Conservation (phyloP, 2,329 filamentous ascomycete species). For the Colletotrichum nymphaeae region DNA sequence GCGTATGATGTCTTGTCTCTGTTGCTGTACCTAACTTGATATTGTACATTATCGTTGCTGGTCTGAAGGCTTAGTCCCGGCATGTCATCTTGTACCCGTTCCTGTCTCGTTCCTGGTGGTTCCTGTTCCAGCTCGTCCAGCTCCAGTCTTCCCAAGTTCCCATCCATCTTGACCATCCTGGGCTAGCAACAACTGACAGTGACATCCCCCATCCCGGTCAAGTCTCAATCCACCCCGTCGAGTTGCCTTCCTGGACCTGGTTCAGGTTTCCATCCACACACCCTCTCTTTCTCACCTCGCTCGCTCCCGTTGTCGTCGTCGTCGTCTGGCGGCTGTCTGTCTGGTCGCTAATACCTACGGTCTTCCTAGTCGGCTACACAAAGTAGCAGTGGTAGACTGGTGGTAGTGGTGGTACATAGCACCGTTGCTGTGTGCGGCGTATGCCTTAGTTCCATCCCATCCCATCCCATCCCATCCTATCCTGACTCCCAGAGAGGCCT, state of each 20-base stretch:
- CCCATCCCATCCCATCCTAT: neutral
- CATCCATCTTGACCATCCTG: conserved; percentile 4
- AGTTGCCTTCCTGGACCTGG: conserved; percentile 34
- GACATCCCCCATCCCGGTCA: conserved; percentile 32
- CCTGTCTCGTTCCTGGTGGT: neutral
- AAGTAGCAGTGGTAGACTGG: neutral
- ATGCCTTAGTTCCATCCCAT: neutral
- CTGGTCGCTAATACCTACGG: neutral
- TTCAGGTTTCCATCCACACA: conserved; percentile 28
- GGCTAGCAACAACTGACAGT: conserved; percentile 26
- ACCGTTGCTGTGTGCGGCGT: neutral
- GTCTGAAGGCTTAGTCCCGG: neutral
- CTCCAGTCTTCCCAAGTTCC: neutral
- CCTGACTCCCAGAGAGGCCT: neutral
- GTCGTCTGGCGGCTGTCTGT: neutral
- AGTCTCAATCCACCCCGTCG: conserved; percentile 31
- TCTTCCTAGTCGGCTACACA: neutral
- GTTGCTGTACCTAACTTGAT: too few relatives aligned
- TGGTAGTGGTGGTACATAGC: neutral
- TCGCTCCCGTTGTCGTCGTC: conserved; percentile 3
- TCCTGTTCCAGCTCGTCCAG: conserved; percentile 6
- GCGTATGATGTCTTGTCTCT: too few relatives aligned
- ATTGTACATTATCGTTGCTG: too few relatives aligned
- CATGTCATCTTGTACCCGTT: conserved; percentile 18
- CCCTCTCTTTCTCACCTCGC: conserved; percentile 4